Evolutionary conservation across 1,284 basidiomycete genomes (phyloP).

Genomic region (Taiwanofungus camphoratus): DNA sequence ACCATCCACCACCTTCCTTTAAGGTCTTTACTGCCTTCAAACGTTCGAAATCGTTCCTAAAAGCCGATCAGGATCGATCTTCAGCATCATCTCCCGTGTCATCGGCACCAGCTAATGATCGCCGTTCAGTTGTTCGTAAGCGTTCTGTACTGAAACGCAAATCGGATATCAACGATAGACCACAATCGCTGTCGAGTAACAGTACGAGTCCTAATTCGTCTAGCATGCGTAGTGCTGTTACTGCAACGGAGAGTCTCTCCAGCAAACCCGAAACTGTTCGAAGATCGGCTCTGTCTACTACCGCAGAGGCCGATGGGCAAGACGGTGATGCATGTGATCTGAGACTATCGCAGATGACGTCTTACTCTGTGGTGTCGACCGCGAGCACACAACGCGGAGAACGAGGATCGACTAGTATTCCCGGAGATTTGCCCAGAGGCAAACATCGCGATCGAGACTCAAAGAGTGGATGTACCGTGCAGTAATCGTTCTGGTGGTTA

Average conservation of each 20-base stretch:
- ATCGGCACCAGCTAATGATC: constrained; percentile 2
- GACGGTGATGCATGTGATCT: constrained; percentile 18
- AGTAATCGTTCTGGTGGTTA: constrained; percentile 10
- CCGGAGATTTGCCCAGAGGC: constrained; percentile 18
- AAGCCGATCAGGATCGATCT: constrained; percentile 25
- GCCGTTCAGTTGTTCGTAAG: constrained; percentile 22
- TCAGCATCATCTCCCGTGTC: constrained; percentile 3
- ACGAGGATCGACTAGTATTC: constrained; percentile 14
- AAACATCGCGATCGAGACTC: constrained; percentile 18
- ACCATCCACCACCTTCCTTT: constrained; percentile 51
- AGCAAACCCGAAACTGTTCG: constrained; percentile 21
- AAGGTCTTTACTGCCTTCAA: constrained; percentile 62
- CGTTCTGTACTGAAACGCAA: constrained; percentile 28
- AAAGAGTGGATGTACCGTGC: constrained; percentile 18
- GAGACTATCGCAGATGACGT: constrained; percentile 26
- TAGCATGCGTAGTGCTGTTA: constrained; percentile 33
- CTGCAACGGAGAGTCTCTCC: constrained; percentile 27
- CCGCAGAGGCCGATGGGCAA: constrained; percentile 16
- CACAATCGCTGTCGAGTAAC: constrained; percentile 30
- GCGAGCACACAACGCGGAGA: constrained; percentile 24
- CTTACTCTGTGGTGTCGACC: constrained; percentile 26
- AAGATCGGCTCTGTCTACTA: constrained; percentile 15
- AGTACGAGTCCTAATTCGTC: constrained; percentile 27
- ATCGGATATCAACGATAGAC: constrained; percentile 23
- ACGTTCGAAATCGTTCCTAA: constrained; percentile 44